Base-by-base conservation (phyloP, 352 stramenopile genomes). In the Pythium monospermum region DNA sequence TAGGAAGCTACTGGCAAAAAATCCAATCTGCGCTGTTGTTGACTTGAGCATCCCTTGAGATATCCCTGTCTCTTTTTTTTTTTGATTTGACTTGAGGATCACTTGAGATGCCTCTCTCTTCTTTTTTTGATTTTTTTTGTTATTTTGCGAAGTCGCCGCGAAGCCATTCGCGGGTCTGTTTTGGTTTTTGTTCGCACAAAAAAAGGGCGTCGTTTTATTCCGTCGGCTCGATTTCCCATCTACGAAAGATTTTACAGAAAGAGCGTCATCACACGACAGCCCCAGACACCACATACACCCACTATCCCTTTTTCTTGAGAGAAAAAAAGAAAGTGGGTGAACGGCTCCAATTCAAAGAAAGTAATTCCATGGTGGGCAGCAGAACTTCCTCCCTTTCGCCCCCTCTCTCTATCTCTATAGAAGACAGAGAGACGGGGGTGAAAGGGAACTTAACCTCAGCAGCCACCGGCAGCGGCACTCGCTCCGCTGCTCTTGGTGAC, bases 401-500 rank as follows among this genome's bases (percentile, higher is more conserved):
- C 36, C 27, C 18, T 27, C 15, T 28, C 16, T 32, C n/a, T 18
- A 27, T 38, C 4, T 21, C 43, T 23, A 6, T 44, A 42, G 50
- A 53, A 33, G n/a, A n/a, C n/a, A n/a, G n/a, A 35, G 11, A 48
- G 49, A 37, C 23, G 31, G 38, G 51, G 48, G 39, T 51, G 65
- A 72, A 66, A 82, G 59, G 65, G 69, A 49, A 72, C 69, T 73
- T 74, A 76, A 58, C 96, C 96, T 98, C 96, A 99, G 94, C 96
- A 99, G 70, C 93, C 92, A 42, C 79, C 87, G 56, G 90, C 94
- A 69, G 91, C 87, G 58, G 95, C 94, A 50, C 83, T 77, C 31
- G 80, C 85, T 51, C 94, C 95, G 67, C 87, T 97, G 58, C 83
- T 95, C 77, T 98, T 98, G 23, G 94, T 98, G 44, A 98, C 83